phyloP scores from a whole-genome alignment of 192 early-diverging fungal genomes.

The Thamnidium elegans region DNA sequence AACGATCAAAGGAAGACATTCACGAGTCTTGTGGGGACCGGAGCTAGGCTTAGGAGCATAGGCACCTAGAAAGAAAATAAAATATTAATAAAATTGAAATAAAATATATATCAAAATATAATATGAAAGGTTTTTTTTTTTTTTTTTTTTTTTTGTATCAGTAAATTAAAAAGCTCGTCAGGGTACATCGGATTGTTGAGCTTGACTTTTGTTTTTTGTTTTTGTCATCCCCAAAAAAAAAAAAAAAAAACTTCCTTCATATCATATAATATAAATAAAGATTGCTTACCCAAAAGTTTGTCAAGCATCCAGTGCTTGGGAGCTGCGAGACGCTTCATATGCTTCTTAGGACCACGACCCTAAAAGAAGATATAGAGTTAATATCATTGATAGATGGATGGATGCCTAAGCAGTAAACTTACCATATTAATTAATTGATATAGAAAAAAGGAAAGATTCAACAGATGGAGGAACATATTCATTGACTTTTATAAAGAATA shows the following conservation, averaged over 20 bases:
- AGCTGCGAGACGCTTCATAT: constrained; percentile 98
- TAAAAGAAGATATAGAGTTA: background rate
- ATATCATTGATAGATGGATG: constrained; percentile 17
- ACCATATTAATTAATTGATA: constrained; percentile 18
- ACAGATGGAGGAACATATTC: too few species aligned
- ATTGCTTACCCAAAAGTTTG: constrained; percentile 87
- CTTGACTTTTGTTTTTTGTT: constrained; percentile 24
- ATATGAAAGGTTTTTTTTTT: too few species aligned
- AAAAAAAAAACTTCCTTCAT: background rate
- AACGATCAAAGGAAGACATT: constrained; percentile 96
- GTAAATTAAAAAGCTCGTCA: constrained; percentile 23
- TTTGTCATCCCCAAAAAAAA: constrained; percentile 4
- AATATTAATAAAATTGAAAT: background rate
- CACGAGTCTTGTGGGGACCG: constrained; percentile 91
- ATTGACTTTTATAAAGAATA: too few species aligned
- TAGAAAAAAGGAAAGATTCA: constrained; percentile 13
- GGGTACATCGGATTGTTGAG: constrained; percentile 28
- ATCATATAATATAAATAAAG: background rate
- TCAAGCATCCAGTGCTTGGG: constrained; percentile 99
- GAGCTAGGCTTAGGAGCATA: constrained; percentile 42
- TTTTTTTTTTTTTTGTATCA: background rate
- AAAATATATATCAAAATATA: background rate
- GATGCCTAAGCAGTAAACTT: background rate
- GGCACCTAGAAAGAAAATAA: constrained; percentile 14
- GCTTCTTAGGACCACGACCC: constrained; percentile 91